These are phyloP conservation scores for Macrophomina tecta DNA, from an alignment of 2,329 filamentous ascomycete species.

Conservation along the genomic window DNA sequence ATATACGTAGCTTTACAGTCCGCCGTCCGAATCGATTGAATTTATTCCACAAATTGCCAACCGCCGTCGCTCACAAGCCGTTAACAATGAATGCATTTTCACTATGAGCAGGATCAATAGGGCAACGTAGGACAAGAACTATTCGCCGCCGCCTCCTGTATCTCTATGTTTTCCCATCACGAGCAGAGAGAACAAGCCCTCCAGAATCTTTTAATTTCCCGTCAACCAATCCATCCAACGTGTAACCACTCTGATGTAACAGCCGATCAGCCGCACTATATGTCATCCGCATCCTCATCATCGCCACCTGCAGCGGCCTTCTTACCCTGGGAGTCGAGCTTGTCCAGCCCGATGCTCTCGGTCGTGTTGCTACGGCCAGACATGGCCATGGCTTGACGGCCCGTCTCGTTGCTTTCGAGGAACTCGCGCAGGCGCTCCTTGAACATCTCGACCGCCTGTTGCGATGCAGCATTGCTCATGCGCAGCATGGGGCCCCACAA, in stretches of 20 bases:
- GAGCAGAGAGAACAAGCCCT: not conserved
- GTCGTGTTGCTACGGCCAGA: slow-evolving; percentile 22
- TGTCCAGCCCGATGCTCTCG: slow-evolving; percentile 22
- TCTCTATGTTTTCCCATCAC: slow-evolving; percentile 49
- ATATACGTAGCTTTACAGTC: too few species aligned
- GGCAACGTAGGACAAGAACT: not conserved
- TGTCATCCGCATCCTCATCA: slow-evolving; percentile 22
- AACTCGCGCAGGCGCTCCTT: slow-evolving; percentile 92
- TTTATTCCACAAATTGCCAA: too few species aligned
- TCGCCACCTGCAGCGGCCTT: slow-evolving; percentile 4
- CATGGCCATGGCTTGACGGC: slow-evolving; percentile 82
- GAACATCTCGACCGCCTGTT: slow-evolving; percentile 86
- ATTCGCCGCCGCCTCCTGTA: slow-evolving; percentile 34
- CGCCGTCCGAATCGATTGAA: too few species aligned
- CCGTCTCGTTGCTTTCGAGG: slow-evolving; percentile 83
- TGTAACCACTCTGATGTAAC: not conserved
- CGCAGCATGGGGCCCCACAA: slow-evolving; percentile 95
- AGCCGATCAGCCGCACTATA: slow-evolving; percentile 2
- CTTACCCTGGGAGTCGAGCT: slow-evolving; percentile 20
- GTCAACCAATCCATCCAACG: slow-evolving; percentile 11
- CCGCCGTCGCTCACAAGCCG: too few species aligned
- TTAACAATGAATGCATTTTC: slow-evolving; percentile 7
- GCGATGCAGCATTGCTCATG: slow-evolving; percentile 87
- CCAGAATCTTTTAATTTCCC: slow-evolving; percentile 48
- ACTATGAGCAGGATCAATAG: slow-evolving; percentile 14